Evolutionary conservation across 225 moss, liverwort and hornwort species (phyloP).

Genomic region (Physcomitrellopsis africana): DNA sequence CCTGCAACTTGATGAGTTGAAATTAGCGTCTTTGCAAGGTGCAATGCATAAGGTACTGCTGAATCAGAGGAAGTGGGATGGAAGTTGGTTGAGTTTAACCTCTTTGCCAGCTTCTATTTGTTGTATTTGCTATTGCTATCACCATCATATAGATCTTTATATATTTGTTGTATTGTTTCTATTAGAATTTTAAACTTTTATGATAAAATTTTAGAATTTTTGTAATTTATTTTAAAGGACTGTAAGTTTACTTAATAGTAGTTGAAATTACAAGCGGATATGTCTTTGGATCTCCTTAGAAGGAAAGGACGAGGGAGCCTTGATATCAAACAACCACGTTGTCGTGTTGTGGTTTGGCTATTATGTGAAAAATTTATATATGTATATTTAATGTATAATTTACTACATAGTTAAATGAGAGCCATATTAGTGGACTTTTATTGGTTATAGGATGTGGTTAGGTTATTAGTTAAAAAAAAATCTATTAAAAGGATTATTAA

Average conservation of each 20-base stretch:
- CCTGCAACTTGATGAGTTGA: conserved; percentile 96
- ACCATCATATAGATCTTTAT: background rate
- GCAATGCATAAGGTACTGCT: conserved; percentile 82
- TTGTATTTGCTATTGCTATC: background rate
- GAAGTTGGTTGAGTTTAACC: no score
- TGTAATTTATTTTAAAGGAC: background rate
- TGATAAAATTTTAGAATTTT: no score
- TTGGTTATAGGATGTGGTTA: no score
- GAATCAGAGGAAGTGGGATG: background rate
- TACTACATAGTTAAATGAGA: no score
- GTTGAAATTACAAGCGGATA: conserved; percentile 71
- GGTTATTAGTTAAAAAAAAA: no score
- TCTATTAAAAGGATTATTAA: no score
- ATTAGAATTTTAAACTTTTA: no score
- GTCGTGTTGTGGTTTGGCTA: no score
- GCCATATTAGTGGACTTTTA: no score
- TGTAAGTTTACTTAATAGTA: conserved; percentile 9
- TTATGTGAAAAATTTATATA: no score
- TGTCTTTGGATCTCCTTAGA: conserved; percentile 85
- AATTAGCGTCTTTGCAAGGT: conserved; percentile 95
- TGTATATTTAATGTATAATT: no score
- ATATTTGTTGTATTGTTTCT: background rate
- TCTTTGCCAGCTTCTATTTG: background rate
- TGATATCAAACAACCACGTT: conserved; percentile 81
- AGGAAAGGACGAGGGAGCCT: conserved; percentile 96